Percentiles rank a stretch among this genome's conserved stretches.
Evolutionary conservation across 345 rosid genomes (phyloP).

Genomic region (Microcos paniculata): DNA sequence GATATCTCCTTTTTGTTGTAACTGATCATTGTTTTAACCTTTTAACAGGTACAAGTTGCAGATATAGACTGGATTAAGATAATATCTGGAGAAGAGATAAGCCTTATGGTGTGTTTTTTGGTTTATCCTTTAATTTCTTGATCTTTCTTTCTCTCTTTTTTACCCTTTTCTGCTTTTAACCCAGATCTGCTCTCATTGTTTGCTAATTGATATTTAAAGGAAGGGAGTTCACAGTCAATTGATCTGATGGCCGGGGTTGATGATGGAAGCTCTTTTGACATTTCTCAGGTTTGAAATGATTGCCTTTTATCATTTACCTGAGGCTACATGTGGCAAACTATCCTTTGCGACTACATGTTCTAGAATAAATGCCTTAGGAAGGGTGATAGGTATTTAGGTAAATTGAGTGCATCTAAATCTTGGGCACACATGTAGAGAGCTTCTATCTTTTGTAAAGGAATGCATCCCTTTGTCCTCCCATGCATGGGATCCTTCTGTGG

Average conservation of each 20-base stretch:
- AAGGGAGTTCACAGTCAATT: slow-evolving; percentile 58
- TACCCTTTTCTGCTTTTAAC: background rate
- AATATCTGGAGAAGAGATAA: slow-evolving; percentile 68
- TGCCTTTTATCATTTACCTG: slow-evolving; percentile 8
- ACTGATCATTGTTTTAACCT: slow-evolving; percentile 24
- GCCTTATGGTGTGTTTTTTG: slow-evolving; percentile 67
- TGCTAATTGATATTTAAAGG: slow-evolving; percentile 49
- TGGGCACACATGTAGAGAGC: background rate
- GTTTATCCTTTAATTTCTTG: slow-evolving; percentile 2
- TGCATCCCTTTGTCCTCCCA: background rate
- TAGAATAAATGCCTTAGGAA: background rate
- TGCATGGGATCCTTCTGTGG: background rate
- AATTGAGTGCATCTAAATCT: background rate
- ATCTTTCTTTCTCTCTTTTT: background rate
- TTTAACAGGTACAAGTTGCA: slow-evolving; percentile 79
- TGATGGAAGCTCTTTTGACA: slow-evolving; percentile 69
- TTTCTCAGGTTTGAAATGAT: slow-evolving; percentile 64
- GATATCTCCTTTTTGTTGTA: background rate
- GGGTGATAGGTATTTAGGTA: background rate
- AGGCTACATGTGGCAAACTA: slow-evolving; percentile 9
- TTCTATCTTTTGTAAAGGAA: background rate
- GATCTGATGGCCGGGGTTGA: slow-evolving; percentile 66
- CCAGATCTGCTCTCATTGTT: slow-evolving; percentile 5
- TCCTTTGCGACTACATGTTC: slow-evolving; percentile 12
- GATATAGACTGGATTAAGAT: slow-evolving; percentile 95